Conservation (phyloP, 1,284 basidiomycete species). For the Fomitopsis pinicola region DNA sequence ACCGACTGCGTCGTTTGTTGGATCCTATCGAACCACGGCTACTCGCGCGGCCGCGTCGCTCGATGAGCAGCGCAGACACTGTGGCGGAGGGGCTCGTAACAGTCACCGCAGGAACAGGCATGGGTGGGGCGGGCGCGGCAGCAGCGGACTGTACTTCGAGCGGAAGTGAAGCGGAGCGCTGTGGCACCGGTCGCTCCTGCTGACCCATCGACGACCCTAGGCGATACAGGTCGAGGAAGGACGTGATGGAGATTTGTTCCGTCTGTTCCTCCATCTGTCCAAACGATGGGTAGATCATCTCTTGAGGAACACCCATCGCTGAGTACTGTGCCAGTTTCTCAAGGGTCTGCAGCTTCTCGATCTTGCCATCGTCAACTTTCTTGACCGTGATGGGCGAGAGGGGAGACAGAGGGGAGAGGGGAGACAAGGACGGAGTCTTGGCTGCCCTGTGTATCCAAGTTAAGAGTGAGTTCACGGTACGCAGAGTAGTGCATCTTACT, state of each 20-base stretch:
- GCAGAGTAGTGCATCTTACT: neutral
- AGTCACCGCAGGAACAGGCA: neutral
- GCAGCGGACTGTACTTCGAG: neutral
- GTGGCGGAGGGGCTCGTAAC: constrained; percentile 3
- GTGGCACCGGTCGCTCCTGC: neutral
- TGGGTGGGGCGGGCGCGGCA: neutral
- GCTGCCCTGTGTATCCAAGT: neutral
- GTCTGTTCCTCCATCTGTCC: constrained; percentile 16
- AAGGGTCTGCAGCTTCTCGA: constrained; percentile 17
- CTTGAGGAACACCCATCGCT: constrained; percentile 15
- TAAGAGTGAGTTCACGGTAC: neutral
- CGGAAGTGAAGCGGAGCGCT: constrained; percentile 5
- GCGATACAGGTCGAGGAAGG: constrained; percentile 28
- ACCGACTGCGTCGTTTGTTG: constrained; percentile 20
- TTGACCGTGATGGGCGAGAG: constrained; percentile 15
- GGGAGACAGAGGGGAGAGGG: constrained; percentile 13
- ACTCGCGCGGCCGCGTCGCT: constrained; percentile 1
- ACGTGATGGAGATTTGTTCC: constrained; percentile 12
- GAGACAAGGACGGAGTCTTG: neutral
- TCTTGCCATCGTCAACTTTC: constrained; percentile 8
- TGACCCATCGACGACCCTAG: constrained; percentile 8
- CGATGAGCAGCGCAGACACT: neutral
- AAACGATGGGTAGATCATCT: constrained; percentile 21
- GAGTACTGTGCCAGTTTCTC: constrained; percentile 24
- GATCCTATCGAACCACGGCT: constrained; percentile 2